Conservation (phyloP, 2,329 filamentous ascomycete genomes). For the Penicillium sp. region DNA sequence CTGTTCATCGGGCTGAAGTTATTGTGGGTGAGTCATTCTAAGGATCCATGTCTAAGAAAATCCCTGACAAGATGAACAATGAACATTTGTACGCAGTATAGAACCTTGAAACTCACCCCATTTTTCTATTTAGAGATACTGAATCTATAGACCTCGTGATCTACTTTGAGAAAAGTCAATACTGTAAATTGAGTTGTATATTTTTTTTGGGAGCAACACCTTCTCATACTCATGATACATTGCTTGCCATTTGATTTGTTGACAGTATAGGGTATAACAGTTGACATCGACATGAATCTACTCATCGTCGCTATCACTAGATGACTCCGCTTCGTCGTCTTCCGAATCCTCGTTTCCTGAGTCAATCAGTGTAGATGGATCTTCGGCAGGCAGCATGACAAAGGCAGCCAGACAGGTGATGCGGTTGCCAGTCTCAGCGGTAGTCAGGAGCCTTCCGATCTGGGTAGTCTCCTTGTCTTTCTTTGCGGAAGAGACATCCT, state of each 20-base stretch:
- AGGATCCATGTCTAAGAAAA: neutral
- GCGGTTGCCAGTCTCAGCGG: constrained; percentile 81
- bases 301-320: constrained; percentile 32
- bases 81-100: neutral
- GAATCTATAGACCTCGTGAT: too few species aligned
- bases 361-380: constrained; percentile 59
- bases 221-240: constrained; percentile 17
- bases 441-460: constrained; percentile 69
- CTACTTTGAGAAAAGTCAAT: neutral
- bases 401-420: constrained; percentile 89
- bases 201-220: neutral
- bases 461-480: constrained; percentile 34
- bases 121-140: neutral
- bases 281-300: constrained; percentile 19
- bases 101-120: neutral
- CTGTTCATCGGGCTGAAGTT: neutral
- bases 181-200: neutral
- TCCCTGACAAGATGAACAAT: neutral
- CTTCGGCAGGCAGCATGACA: constrained; percentile 68
- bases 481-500: constrained; percentile 29
- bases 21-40: constrained; percentile 2
- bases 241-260: constrained; percentile 10
- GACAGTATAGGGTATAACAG: constrained; percentile 28
- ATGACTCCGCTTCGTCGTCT: constrained; percentile 30
- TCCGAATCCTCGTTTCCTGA: constrained; percentile 55